Evolutionary conservation across 768 basidiomycete genomes (phyloP), one percentile per base, ranked within the genome.

Genomic region (Termitomyces sp.): DNA sequence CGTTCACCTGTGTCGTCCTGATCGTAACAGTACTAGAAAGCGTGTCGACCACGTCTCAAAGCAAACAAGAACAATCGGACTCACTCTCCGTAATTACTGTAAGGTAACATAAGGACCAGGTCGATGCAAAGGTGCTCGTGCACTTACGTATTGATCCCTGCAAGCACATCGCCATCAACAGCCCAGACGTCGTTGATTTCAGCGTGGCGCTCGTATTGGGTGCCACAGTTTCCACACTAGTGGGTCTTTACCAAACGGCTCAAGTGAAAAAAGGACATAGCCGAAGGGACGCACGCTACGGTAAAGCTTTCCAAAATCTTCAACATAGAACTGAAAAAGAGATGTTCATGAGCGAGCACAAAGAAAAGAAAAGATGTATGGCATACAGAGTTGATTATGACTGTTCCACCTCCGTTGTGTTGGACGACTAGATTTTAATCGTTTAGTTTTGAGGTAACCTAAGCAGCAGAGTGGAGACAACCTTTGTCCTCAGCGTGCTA

Each of bases 291-390:
- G 26, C 53, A 71, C 70, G 60, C 70, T 71, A 20, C 73, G 70
- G 58, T 74, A 75, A 51, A 75, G 66, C 57, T 75, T 75, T 33
- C 73, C 73, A 53, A 74, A 74, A 63, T 74, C 70, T 63, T 74
- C 72, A 10, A 68, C 72, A 51, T 75, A 75, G 72, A 75, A 75
- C 73, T 74, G 38, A n/a, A n/a, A 30, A 14, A 10, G 10, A 26
- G 12, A 13, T 18, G 10, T 57, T 14, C 7, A 46, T 52, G 1
- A 20, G 24, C 44, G 13, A 35, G 2, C 14, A 22, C 9, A 6
- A 24, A 50, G 40, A 20, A 33, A 24, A 49, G 2, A 20, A 26
- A 18, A 16, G 14, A 10, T 1, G 2, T 2, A 35, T 28, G 26
- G 52, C 70, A 46, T 56, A 75, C 73, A 2, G 70, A 73, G 59